Percentiles rank a stretch among this genome's conserved stretches.
phyloP scores from a whole-genome alignment of 2,329 filamentous ascomycete genomes.

The Emmonsiellopsis sp. region DNA sequence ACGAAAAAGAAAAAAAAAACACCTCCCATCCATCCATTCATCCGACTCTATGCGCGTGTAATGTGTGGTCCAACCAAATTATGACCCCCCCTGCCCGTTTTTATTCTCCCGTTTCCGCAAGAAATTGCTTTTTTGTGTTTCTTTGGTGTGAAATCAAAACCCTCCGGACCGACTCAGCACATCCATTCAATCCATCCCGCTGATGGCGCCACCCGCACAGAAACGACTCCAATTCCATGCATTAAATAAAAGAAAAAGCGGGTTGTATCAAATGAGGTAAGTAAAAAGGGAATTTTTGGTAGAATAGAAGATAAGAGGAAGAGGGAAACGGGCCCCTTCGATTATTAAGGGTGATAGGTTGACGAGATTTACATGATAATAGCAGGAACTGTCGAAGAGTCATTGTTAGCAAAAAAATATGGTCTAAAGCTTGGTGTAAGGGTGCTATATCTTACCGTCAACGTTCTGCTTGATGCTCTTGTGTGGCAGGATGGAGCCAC shows the following conservation, averaged over 20 bases:
- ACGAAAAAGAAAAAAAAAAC: too few relatives aligned
- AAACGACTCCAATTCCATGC: not conserved
- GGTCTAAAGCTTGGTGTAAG: not conserved
- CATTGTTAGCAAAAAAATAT: conserved; percentile 4
- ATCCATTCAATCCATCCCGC: not conserved
- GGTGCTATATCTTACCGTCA: conserved; percentile 50
- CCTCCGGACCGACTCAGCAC: too few relatives aligned
- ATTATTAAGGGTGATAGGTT: not conserved
- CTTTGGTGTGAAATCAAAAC: too few relatives aligned
- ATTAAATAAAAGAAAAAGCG: not conserved
- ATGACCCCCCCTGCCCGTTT: too few relatives aligned
- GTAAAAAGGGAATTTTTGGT: not conserved
- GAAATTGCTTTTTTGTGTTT: too few relatives aligned
- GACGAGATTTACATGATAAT: conserved; percentile 39
- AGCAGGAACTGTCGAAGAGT: conserved; percentile 31
- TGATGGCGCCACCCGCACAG: too few relatives aligned
- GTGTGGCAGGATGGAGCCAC: conserved; percentile 87
- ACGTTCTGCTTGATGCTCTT: conserved; percentile 99
- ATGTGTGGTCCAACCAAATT: too few relatives aligned
- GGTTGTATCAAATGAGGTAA: not conserved
- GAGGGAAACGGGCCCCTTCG: not conserved
- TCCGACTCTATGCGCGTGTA: too few relatives aligned
- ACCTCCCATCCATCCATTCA: too few relatives aligned
- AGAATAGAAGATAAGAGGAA: not conserved
- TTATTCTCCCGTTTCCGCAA: too few relatives aligned